These are phyloP conservation scores for Sphaerulina vaccinii DNA, from an alignment of 2,329 filamentous ascomycete genomes.

Conservation along the genomic window DNA sequence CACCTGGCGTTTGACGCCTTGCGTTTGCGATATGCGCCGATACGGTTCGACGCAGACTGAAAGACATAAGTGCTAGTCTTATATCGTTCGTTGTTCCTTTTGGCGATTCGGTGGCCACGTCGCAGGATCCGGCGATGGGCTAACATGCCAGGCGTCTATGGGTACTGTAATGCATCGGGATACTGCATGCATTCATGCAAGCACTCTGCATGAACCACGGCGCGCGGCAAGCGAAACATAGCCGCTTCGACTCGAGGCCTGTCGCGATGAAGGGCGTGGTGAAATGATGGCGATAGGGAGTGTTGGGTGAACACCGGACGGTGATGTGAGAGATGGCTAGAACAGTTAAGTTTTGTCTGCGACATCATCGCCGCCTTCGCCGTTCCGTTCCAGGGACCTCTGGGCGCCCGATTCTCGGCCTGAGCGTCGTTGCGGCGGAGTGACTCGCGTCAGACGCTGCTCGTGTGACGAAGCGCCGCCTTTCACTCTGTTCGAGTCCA, in stretches of 20 bases:
- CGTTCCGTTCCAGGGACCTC: neutral
- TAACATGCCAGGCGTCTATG: neutral
- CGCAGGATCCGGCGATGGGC: neutral
- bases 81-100: neutral
- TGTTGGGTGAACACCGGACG: neutral
- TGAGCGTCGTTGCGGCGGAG: too few species aligned
- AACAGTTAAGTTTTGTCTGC: neutral
- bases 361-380: conserved; percentile 4
- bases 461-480: conserved; percentile 1
- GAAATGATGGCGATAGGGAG: neutral
- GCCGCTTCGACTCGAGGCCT: neutral
- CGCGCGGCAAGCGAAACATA: neutral
- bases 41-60: neutral
- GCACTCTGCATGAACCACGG: conserved; percentile 9
- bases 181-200: neutral
- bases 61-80: neutral
- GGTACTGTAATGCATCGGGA: neutral
- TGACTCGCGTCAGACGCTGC: neutral
- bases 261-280: neutral
- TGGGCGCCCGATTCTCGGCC: neutral
- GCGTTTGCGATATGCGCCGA: neutral
- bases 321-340: neutral
- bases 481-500: too few species aligned
- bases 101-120: neutral
- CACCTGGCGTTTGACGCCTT: neutral